Evolutionary conservation across 2,329 filamentous ascomycete species (phyloP), one percentile per base, ranked within the genome.

Genomic region (Orbilia oligospora): DNA sequence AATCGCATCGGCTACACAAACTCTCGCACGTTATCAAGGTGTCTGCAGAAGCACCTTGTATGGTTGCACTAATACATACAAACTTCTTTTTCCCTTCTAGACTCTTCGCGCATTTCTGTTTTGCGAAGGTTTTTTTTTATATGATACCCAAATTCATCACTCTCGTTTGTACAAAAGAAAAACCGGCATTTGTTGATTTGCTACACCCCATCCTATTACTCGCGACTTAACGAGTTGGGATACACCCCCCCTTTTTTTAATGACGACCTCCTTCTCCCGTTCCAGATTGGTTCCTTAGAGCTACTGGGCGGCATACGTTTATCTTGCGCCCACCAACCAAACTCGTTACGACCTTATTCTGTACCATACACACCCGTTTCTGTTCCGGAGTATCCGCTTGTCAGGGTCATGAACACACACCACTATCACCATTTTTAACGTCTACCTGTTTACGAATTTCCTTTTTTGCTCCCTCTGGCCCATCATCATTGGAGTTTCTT

Each of bases 121-220:
- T 69, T 66, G 65, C 70, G 58, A 72, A 66, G 48, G 70, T 64
- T 69, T 79, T 72, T n/a, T 79, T 75, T 61, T 61, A 61, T 63
- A 73, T 66, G 70, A 73, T 79, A 78, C 68, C 70, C 70, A 69
- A 72, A 72, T 78, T 73, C 68, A 72, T 73, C 68, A 78, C 70
- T 78, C 75, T 76, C 72, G 72, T 76, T 72, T 71, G 75, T 73
- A 78, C 70, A 78, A 73, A 71, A 72, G 61, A 69, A 71, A n/a
- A 78, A 58, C 68, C 70, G 69, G 70, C 75, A 72, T 72, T 73
- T 68, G 8, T 77, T 66, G 22, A 65, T 64, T 64, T 76, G 56
- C 27, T 24, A 69, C 61, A 63, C 64, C 33, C 14, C 20, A 78
- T 78, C 75, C 70, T 36, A 73, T 24, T 24, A 58, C 68, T 71